These are phyloP conservation scores for Aspergillus ostianus DNA, from an alignment of 495 filamentous ascomycete genomes.

Conservation along the genomic window DNA sequence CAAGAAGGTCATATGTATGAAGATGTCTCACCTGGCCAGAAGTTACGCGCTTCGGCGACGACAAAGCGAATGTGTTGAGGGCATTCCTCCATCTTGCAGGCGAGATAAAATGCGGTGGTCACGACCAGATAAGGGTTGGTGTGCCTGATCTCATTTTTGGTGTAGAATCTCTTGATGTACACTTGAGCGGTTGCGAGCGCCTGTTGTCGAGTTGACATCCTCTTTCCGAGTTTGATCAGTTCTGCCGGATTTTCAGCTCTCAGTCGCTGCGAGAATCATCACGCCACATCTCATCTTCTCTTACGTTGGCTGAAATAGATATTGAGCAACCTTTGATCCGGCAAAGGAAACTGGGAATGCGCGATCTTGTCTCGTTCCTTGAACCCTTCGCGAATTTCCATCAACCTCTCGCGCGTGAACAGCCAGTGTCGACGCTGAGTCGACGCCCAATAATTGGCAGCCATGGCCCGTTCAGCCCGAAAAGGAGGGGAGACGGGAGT, in stretches of 20 bases:
- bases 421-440: slow-evolving; percentile 89
- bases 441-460: slow-evolving; percentile 95
- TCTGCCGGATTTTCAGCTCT: slow-evolving; percentile 47
- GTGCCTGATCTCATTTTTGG: slow-evolving; percentile 81
- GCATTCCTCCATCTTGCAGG: slow-evolving; percentile 98
- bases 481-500: neutral
- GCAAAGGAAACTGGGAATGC: slow-evolving; percentile 76
- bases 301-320: slow-evolving; percentile 91
- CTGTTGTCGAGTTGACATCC: slow-evolving; percentile 79
- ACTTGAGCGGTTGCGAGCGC: slow-evolving; percentile 92
- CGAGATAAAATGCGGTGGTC: slow-evolving; percentile 88
- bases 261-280: neutral
- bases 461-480: slow-evolving; percentile 54
- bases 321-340: slow-evolving; percentile 76
- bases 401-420: slow-evolving; percentile 76
- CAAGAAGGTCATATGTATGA: neutral
- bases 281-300: slow-evolving; percentile 20
- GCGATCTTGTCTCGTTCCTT: slow-evolving; percentile 69
- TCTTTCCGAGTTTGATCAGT: slow-evolving; percentile 75
- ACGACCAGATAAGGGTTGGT: slow-evolving; percentile 94
- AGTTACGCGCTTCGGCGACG: slow-evolving; percentile 75
- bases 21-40: slow-evolving; percentile 69
- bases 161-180: slow-evolving; percentile 92
- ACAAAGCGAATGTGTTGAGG: slow-evolving; percentile 93
- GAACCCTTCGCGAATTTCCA: slow-evolving; percentile 66